Evolutionary conservation across 2,329 filamentous ascomycete species (phyloP).

Genomic region (Fusarium annulatum): DNA sequence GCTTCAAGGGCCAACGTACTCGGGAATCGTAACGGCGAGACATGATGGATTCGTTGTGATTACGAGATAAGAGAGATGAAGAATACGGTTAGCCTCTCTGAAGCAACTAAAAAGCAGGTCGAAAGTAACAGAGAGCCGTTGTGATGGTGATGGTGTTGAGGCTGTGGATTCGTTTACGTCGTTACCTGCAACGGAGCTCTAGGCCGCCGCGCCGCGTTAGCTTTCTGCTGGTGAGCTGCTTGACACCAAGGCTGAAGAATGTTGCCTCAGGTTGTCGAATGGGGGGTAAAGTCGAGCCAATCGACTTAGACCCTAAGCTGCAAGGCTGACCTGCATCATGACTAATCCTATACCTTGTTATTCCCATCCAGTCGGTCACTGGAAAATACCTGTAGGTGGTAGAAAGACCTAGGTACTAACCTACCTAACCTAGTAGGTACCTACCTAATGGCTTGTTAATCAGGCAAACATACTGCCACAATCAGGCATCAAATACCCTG

Average conservation of each 20-base stretch:
- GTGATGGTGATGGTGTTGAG: slow-evolving; percentile 34
- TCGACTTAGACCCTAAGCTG: not conserved
- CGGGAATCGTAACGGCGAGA: slow-evolving; percentile 97
- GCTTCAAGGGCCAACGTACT: slow-evolving; percentile 66
- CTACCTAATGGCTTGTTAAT: slow-evolving; percentile 9
- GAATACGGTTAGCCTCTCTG: not conserved
- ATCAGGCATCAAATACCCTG: slow-evolving; percentile 23
- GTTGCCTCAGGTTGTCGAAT: slow-evolving; percentile 40
- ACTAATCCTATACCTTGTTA: not conserved
- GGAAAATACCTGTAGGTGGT: not conserved
- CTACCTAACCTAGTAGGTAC: too few species aligned
- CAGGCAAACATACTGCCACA: slow-evolving; percentile 21
- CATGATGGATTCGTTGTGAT: slow-evolving; percentile 66
- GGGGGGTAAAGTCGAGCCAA: not conserved
- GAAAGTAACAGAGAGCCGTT: slow-evolving; percentile 27
- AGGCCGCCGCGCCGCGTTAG: slow-evolving; percentile 56
- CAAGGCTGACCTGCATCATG: slow-evolving; percentile 16
- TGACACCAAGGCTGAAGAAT: slow-evolving; percentile 20
- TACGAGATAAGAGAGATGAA: not conserved
- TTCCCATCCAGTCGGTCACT: not conserved
- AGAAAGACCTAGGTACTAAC: not conserved
- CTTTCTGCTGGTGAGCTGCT: slow-evolving; percentile 41
- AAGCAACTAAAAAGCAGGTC: slow-evolving; percentile 1
- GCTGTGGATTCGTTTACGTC: slow-evolving; percentile 40
- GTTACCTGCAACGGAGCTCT: slow-evolving; percentile 52